Percentiles rank a stretch among this genome's conserved stretches.
phyloP scores from a whole-genome alignment of 805 yeast genomes.

The Danielozyma ontarioensis region DNA sequence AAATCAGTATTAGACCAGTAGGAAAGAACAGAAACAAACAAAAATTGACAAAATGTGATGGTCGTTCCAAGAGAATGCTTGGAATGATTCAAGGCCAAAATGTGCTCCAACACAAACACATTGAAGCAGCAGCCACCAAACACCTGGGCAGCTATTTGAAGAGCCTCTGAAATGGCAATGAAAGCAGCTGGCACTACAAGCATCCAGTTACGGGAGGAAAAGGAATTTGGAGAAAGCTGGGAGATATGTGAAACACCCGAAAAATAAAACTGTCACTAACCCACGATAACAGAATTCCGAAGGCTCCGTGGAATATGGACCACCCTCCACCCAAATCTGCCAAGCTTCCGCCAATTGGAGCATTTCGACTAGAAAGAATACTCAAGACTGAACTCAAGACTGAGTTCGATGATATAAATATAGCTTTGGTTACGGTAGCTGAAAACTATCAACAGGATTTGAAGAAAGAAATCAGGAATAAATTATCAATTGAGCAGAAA shows the following conservation, averaged over 20 bases:
- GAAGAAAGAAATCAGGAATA: slow-evolving; percentile 26
- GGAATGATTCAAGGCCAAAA: slow-evolving; percentile 25
- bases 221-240: too few species aligned
- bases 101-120: slow-evolving; percentile 56
- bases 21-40: slow-evolving; percentile 41
- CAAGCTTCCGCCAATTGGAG: slow-evolving; percentile 22
- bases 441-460: slow-evolving; percentile 33
- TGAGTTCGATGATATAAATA: slow-evolving; percentile 27
- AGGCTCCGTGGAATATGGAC: too few species aligned
- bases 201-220: too few species aligned
- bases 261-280: too few species aligned
- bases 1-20: slow-evolving; percentile 20
- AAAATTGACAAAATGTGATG: slow-evolving; percentile 56
- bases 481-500: slow-evolving; percentile 33
- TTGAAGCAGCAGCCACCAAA: slow-evolving; percentile 75
- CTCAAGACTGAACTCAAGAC: slow-evolving; percentile 15
- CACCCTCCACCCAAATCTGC: too few species aligned
- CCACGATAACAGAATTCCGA: too few species aligned
- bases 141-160: slow-evolving; percentile 28
- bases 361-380: slow-evolving; percentile 27
- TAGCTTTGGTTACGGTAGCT: slow-evolving; percentile 21
- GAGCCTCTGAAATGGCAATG: too few species aligned
- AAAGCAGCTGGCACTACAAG: too few species aligned
- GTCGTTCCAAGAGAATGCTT: slow-evolving; percentile 40
- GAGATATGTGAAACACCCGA: too few species aligned